Evolutionary conservation across 2,329 filamentous ascomycete genomes (phyloP), one percentile per base, ranked within the genome.

Genomic region (Grosmannia penicillata): DNA sequence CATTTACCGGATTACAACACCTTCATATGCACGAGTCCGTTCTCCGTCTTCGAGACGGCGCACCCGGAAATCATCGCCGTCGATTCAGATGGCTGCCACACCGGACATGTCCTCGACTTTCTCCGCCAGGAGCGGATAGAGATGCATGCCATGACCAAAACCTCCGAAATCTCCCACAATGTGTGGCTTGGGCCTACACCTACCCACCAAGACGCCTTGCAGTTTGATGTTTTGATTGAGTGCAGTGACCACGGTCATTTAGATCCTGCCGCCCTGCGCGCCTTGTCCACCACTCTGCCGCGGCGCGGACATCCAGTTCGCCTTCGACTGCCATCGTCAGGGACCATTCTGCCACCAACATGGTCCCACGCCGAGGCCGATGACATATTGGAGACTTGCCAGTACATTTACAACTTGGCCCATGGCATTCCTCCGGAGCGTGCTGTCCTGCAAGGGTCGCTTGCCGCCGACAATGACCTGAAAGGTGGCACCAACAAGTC

Each of bases 131-230:
- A 98, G 57, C 72, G 87, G 41, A 60, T 74, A 36, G 91, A 98
- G 60, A 96, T 98, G 89, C 86, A 82, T 56, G 70, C 70, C 42
- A 95, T 96, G 89, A 87, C 89, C 10, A 75, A 75, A 49, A 80
- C 87, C 4, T 86, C 86, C 0, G 82, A 94, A 56, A 93, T 96
- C 45, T 78, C 83, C 38, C 70, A 73, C 47, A 95, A 95, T 53
- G 84, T 96, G 21, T 96, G 80, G 72, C 66, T 95, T 43, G 91
- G 91, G 0, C 83, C 85, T 3, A 91, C 85, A 0, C 85, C 86
- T 1, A 93, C 47, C 66, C 72, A 2, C 62, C 68, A 64, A 2
- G 68, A 75, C 25, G 70, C 78, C 39, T 57, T 62, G n/a, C 54
- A 60, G n/a, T 94, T 78, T 53, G 87, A 95, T 53, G 62, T 96